These are phyloP conservation scores for Cymbopogon flexuosus DNA, from an alignment of 202 grass and related monocot genomes.

Conservation along the genomic window DNA sequence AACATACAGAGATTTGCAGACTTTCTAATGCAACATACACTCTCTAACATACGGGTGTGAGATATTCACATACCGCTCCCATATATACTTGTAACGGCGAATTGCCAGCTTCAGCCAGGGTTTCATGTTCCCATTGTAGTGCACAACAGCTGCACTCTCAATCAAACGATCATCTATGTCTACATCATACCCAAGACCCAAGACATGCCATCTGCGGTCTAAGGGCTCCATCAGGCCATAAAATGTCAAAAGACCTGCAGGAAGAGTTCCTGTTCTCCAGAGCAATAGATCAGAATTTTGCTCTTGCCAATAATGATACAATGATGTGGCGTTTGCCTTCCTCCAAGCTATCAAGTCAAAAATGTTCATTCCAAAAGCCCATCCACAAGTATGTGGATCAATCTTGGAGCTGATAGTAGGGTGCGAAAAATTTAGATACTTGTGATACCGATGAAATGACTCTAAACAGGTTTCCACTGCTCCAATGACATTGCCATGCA, in stretches of 20 bases:
- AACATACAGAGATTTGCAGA: constrained; percentile 40
- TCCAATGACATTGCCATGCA: constrained; percentile 94
- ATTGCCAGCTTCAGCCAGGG: constrained; percentile 95
- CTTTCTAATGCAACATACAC: constrained; percentile 61
- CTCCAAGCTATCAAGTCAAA: constrained; percentile 97
- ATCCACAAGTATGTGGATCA: constrained; percentile 88
- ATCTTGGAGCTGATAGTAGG: constrained; percentile 77
- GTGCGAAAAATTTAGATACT: constrained; percentile 94
- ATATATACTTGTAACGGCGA: constrained; percentile 76
- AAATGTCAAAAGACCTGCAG: constrained; percentile 82
- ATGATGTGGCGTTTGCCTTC: constrained; percentile 66
- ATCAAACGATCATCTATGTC: constrained; percentile 94
- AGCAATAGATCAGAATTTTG: constrained; percentile 78
- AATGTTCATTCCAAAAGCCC: constrained; percentile 99
- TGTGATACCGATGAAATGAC: constrained; percentile 90
- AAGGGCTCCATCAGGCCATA: constrained; percentile 89
- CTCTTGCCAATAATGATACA: constrained; percentile 94
- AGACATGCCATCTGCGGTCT: constrained; percentile 92
- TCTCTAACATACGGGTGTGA: constrained; percentile 53
- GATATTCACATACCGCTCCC: constrained; percentile 82
- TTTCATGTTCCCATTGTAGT: constrained; percentile 96
- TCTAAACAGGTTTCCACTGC: constrained; percentile 98
- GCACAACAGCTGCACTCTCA: constrained; percentile 90
- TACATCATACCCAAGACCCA: constrained; percentile 89
- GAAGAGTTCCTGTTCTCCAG: constrained; percentile 82